These are phyloP conservation scores for Acer saccharum DNA, from an alignment of 345 rosid genomes.

Conservation along the genomic window DNA sequence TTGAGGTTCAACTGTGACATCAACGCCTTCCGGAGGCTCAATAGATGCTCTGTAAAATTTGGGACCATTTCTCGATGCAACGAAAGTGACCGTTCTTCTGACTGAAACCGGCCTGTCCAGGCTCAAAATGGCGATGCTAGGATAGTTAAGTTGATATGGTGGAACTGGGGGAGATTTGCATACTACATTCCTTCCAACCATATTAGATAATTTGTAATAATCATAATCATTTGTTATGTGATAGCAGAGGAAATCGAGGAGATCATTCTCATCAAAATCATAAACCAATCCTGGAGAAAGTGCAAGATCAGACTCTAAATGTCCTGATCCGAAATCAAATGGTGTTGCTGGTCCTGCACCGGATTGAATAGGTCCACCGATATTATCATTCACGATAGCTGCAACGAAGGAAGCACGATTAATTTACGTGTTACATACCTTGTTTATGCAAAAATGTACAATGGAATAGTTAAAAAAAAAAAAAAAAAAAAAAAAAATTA, in stretches of 20 bases:
- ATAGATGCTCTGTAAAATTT: background rate
- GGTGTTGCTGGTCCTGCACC: background rate
- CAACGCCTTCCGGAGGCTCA: background rate
- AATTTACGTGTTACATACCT: no score
- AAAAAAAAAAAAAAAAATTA: background rate
- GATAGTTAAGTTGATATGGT: slow-evolving; percentile 2
- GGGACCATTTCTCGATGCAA: background rate
- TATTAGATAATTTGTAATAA: background rate
- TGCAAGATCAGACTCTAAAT: background rate
- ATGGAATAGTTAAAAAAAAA: background rate
- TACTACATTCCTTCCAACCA: background rate
- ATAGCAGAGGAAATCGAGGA: background rate
- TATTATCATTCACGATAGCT: background rate
- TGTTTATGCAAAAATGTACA: no score
- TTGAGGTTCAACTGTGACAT: background rate
- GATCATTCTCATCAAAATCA: background rate
- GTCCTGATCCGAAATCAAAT: slow-evolving; percentile 7
- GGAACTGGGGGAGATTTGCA: background rate
- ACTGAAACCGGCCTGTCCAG: background rate
- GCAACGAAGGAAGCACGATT: background rate
- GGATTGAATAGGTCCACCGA: background rate
- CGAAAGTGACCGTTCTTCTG: background rate
- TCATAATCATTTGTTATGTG: background rate
- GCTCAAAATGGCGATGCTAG: background rate
- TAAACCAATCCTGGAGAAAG: slow-evolving; percentile 2